phyloP scores from a whole-genome alignment of 2,329 filamentous ascomycete species.

The Bisporella sp. region DNA sequence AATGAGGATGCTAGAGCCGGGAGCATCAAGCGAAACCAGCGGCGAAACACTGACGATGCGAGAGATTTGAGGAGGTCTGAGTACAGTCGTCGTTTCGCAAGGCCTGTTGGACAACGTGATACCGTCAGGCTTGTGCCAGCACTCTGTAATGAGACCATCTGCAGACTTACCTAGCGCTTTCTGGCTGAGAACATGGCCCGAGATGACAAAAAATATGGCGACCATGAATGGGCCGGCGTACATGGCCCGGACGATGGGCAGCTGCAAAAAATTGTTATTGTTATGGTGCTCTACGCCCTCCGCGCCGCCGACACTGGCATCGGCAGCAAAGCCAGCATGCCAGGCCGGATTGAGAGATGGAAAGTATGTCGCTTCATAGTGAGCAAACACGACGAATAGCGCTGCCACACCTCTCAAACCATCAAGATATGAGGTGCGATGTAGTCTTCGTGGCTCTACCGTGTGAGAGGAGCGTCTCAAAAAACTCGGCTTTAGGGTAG shows the following conservation, averaged over 20 bases:
- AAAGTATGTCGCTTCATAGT: conserved; percentile 26
- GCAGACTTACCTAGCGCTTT: conserved; percentile 31
- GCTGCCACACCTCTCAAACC: conserved; percentile 43
- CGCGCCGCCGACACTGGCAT: conserved; percentile 26
- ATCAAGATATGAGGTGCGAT: conserved; percentile 38
- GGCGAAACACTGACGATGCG: conserved; percentile 40
- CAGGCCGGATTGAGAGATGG: conserved; percentile 25
- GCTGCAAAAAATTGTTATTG: conserved; percentile 33
- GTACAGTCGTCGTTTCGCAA: too few relatives aligned
- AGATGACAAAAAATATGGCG: conserved; percentile 45
- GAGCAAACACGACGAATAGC: conserved; percentile 41
- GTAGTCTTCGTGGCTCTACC: conserved; percentile 13
- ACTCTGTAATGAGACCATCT: conserved; percentile 33
- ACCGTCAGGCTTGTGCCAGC: conserved; percentile 10
- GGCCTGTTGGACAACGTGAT: too few relatives aligned
- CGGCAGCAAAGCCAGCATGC: conserved; percentile 25
- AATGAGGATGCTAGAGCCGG: conserved; percentile 39
- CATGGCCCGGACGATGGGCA: conserved; percentile 37
- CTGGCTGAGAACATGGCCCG: conserved; percentile 40
- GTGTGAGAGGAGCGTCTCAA: too few relatives aligned
- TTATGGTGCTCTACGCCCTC: too few relatives aligned
- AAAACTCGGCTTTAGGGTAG: too few relatives aligned
- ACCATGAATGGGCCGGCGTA: conserved; percentile 40
- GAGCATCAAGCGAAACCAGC: conserved; percentile 39
- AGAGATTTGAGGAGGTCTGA: conserved; percentile 21